Evolutionary conservation across 2,329 filamentous ascomycete species (phyloP).

Genomic region (Ustilaginoidea virens): DNA sequence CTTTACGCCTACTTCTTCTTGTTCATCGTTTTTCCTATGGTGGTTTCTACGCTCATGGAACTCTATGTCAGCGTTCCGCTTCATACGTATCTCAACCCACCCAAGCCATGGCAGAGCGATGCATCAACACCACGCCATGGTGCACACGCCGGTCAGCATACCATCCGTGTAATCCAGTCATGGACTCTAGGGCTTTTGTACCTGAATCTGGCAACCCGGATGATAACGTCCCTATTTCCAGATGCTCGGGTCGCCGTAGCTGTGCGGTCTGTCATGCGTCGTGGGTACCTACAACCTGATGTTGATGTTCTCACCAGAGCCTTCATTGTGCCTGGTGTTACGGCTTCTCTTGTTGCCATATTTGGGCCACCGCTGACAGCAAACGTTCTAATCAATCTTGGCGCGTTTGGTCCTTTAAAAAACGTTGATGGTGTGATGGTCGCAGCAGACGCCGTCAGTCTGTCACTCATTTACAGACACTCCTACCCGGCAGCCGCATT

Average conservation of each 20-base stretch:
- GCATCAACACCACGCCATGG: conserved; percentile 6
- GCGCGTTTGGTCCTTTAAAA: conserved; percentile 8
- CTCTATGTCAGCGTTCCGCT: conserved; percentile 79
- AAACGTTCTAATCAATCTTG: conserved; percentile 12
- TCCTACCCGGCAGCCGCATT: conserved; percentile 56
- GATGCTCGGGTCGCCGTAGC: conserved; percentile 59
- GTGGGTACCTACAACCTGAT: conserved; percentile 69
- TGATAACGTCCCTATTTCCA: conserved; percentile 52
- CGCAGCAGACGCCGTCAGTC: conserved; percentile 13
- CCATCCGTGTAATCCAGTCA: conserved; percentile 75
- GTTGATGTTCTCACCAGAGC: conserved; percentile 65
- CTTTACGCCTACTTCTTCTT: conserved; percentile 64
- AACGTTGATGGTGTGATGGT: conserved; percentile 11
- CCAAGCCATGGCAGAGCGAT: conserved; percentile 14
- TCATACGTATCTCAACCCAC: conserved; percentile 55
- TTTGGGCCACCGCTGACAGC: conserved; percentile 48
- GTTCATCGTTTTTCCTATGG: conserved; percentile 62
- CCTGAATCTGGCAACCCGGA: conserved; percentile 59
- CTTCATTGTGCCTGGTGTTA: conserved; percentile 62
- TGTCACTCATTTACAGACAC: conserved; percentile 31
- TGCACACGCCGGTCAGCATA: conserved; percentile 33
- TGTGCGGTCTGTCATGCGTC: conserved; percentile 55
- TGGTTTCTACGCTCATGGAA: conserved; percentile 69
- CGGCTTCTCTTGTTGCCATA: conserved; percentile 48
- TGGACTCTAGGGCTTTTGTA: conserved; percentile 92